Evolutionary conservation across 2,329 filamentous ascomycete genomes (phyloP).

Genomic region (Pseudogymnoascus sp.): DNA sequence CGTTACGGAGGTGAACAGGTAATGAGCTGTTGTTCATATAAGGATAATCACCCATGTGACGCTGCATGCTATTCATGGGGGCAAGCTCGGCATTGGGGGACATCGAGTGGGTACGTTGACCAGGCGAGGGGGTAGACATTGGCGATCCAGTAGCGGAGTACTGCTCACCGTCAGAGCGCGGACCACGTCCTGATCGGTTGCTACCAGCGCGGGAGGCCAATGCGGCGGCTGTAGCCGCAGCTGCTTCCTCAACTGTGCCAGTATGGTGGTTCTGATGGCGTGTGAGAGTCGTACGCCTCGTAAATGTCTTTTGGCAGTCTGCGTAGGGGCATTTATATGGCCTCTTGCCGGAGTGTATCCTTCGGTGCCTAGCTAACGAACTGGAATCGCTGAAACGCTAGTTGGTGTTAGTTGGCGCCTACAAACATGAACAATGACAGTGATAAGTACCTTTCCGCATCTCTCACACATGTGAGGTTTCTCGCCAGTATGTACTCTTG

Average conservation of each 20-base stretch:
- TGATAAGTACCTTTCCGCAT: conserved; percentile 71
- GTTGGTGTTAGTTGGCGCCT: conserved; percentile 21
- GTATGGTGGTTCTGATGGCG: conserved; percentile 94
- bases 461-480: conserved; percentile 97
- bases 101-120: conserved; percentile 65
- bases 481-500: conserved; percentile 92
- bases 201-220: conserved; percentile 46
- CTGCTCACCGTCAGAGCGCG: conserved; percentile 62
- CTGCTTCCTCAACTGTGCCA: conserved; percentile 89
- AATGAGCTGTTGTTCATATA: conserved; percentile 75
- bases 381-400: conserved; percentile 95
- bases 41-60: conserved; percentile 45
- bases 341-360: conserved; percentile 90
- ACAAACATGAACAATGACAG: background rate
- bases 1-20: conserved; percentile 71
- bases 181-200: conserved; percentile 35
- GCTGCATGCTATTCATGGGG: conserved; percentile 59
- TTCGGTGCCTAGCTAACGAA: conserved; percentile 82
- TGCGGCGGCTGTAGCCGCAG: conserved; percentile 77
- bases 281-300: conserved; percentile 86
- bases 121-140: conserved; percentile 70
- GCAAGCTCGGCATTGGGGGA: conserved; percentile 72
- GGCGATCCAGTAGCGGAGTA: conserved; percentile 66
- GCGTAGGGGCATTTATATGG: conserved; percentile 97
- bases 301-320: conserved; percentile 98